Percentiles rank a stretch among this genome's conserved stretches.
These are phyloP conservation scores for Camelina sativa DNA, from an alignment of 345 rosid species.

Conservation along the genomic window DNA sequence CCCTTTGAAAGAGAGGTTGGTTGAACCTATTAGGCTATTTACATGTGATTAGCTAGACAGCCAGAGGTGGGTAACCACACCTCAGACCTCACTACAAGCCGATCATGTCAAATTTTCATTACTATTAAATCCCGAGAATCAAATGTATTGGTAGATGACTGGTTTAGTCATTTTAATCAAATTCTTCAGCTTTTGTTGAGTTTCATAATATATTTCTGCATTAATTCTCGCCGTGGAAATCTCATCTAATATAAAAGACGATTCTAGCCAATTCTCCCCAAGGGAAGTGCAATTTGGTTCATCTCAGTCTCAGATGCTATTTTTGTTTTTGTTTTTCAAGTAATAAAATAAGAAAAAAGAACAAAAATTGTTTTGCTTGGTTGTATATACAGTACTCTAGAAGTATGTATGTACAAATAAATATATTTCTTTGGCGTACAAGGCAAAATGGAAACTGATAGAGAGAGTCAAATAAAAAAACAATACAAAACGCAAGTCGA, in stretches of 20 bases:
- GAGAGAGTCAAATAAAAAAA: constrained; percentile 27
- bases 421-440: constrained; percentile 13
- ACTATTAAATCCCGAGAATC: not conserved
- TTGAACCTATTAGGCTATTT: not conserved
- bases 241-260: not conserved
- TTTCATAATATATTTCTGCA: not conserved
- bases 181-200: not conserved
- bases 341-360: not conserved
- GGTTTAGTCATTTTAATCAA: not conserved
- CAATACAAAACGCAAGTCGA: constrained; percentile 32
- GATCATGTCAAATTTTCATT: not conserved
- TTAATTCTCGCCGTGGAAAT: not conserved
- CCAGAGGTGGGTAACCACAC: not conserved
- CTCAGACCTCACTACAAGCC: not conserved
- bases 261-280: not conserved
- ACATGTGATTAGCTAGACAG: not conserved
- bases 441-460: not conserved
- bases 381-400: not conserved
- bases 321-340: not conserved
- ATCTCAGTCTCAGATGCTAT: no score
- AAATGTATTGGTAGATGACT: not conserved
- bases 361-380: constrained; percentile 9
- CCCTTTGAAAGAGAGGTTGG: not conserved
- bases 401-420: not conserved
- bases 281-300: not conserved